A percentile compares a stretch with the other conserved stretches of the same genome.
These are phyloP conservation scores for Calocera viscosa DNA, from an alignment of 768 basidiomycete genomes.

Conservation along the genomic window DNA sequence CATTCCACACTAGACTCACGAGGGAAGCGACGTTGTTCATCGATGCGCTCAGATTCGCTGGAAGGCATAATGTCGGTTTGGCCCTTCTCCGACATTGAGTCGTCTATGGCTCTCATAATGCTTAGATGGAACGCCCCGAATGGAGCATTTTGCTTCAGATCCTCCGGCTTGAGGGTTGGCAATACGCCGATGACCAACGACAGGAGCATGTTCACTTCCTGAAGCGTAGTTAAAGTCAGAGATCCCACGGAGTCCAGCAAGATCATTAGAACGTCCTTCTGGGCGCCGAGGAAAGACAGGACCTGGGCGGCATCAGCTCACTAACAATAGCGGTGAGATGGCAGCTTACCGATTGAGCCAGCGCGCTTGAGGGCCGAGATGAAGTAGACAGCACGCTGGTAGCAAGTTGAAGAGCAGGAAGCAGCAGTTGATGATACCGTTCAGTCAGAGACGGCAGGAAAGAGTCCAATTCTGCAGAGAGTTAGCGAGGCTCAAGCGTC, in stretches of 20 bases:
- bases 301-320: constrained; percentile 35
- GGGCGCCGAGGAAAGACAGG: constrained; percentile 65
- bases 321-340: not conserved
- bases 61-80: not conserved
- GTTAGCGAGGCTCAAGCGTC: constrained; percentile 10
- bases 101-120: not conserved
- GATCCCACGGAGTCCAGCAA: constrained; percentile 35
- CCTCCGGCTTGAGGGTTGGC: not conserved
- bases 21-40: constrained; percentile 15
- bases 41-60: not conserved
- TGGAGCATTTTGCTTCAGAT: constrained; percentile 2
- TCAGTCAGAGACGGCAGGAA: constrained; percentile 79
- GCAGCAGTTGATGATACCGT: constrained; percentile 81
- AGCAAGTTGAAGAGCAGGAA: constrained; percentile 75
- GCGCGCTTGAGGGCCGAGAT: constrained; percentile 53
- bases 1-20: constrained; percentile 16
- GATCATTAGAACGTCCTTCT: constrained; percentile 72
- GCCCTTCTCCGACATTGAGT: not conserved
- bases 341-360: constrained; percentile 49
- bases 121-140: not conserved
- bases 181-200: not conserved
- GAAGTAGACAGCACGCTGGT: constrained; percentile 66
- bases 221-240: not conserved
- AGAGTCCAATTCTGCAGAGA: constrained; percentile 54
- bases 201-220: not conserved